Percentiles rank a stretch among this genome's conserved stretches.
phyloP scores from a whole-genome alignment of 1,284 basidiomycete species.

The Sanguinoderma infundibulare region DNA sequence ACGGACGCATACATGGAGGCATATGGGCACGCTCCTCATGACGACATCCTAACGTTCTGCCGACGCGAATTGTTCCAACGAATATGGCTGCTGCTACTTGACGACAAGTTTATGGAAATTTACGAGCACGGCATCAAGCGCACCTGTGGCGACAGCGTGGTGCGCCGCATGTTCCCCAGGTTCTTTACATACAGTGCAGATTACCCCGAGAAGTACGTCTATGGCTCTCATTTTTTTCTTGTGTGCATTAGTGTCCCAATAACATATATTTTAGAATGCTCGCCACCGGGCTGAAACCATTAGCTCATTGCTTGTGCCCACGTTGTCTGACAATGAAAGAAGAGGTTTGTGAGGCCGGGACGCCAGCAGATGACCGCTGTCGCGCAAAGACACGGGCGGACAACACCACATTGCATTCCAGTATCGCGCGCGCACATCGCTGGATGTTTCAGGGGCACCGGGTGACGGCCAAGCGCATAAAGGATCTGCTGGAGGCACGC shows the following conservation, averaged over 20 bases:
- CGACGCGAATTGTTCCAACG: slow-evolving; percentile 31
- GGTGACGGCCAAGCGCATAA: background rate
- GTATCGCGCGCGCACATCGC: background rate
- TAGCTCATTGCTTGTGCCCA: slow-evolving; percentile 34
- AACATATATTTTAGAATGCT: slow-evolving; percentile 10
- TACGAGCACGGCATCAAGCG: slow-evolving; percentile 32
- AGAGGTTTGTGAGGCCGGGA: slow-evolving; percentile 18
- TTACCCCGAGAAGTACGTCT: slow-evolving; percentile 37
- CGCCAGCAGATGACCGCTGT: background rate
- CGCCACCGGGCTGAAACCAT: slow-evolving; percentile 17
- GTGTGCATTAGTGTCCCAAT: slow-evolving; percentile 29
- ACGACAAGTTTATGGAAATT: slow-evolving; percentile 27
- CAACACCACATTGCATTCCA: background rate
- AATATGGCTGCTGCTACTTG: slow-evolving; percentile 27
- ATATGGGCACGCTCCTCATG: slow-evolving; percentile 16
- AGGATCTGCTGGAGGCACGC: background rate
- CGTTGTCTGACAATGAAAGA: slow-evolving; percentile 29
- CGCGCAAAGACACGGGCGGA: slow-evolving; percentile 2
- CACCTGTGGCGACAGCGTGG: slow-evolving; percentile 27
- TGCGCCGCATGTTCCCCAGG: slow-evolving; percentile 27
- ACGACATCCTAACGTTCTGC: slow-evolving; percentile 21
- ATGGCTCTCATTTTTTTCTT: slow-evolving; percentile 9
- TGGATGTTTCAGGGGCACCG: slow-evolving; percentile 13
- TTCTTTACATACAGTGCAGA: slow-evolving; percentile 36
- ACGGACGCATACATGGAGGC: slow-evolving; percentile 29